Conservation (phyloP, 495 filamentous ascomycete genomes). For the Daldinia childiae region DNA sequence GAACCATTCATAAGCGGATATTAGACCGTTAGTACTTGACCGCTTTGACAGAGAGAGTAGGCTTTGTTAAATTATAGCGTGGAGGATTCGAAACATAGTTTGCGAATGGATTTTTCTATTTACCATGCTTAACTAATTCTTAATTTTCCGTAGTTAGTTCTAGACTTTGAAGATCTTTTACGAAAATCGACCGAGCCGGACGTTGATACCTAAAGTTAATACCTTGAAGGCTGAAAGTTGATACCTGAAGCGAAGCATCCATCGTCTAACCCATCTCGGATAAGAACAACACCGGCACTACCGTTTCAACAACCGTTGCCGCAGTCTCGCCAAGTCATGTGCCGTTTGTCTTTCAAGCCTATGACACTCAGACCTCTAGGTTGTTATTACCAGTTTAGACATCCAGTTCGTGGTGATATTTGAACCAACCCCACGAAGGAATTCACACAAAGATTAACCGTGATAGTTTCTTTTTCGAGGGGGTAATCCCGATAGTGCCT, state of each 20-base stretch:
- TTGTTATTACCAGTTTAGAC: constrained; percentile 20
- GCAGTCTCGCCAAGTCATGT: constrained; percentile 33
- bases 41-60: constrained; percentile 31
- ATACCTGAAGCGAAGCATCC: neutral
- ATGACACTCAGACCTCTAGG: too few species aligned
- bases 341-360: constrained; percentile 37
- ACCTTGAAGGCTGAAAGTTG: constrained; percentile 6
- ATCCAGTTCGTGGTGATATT: neutral
- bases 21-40: constrained; percentile 32
- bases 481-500: neutral
- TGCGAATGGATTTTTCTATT: neutral
- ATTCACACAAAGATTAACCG: neutral
- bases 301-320: constrained; percentile 19
- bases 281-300: constrained; percentile 8
- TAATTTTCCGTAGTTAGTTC: neutral
- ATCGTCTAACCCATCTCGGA: neutral
- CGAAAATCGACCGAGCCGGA: constrained; percentile 6
- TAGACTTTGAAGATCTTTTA: neutral
- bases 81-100: constrained; percentile 19
- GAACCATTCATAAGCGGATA: constrained; percentile 19
- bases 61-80: constrained; percentile 20
- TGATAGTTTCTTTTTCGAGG: neutral
- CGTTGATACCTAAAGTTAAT: constrained; percentile 1
- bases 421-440: neutral
- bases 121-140: neutral